These are phyloP conservation scores for Capsella bursapastoris DNA, from an alignment of 345 rosid genomes.

Conservation along the genomic window DNA sequence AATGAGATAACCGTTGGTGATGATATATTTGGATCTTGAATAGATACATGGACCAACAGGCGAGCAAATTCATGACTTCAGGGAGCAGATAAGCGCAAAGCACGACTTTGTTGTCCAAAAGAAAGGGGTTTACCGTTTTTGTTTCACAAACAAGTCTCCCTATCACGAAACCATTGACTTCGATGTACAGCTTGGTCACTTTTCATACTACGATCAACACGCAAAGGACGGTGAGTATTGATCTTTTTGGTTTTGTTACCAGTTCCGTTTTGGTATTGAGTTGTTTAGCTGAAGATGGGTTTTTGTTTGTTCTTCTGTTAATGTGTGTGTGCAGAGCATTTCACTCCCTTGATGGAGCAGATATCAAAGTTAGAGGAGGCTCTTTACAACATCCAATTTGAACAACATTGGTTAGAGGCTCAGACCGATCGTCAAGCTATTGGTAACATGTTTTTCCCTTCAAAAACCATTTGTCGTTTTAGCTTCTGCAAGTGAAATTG, in stretches of 20 bases:
- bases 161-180: slow-evolving; percentile 75
- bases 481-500: background rate
- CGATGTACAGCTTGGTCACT: slow-evolving; percentile 67
- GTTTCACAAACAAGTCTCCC: slow-evolving; percentile 77
- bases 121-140: slow-evolving; percentile 69
- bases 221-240: slow-evolving; percentile 63
- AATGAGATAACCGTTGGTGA: background rate
- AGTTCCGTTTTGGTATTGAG: background rate
- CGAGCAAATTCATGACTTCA: slow-evolving; percentile 64
- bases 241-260: background rate
- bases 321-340: slow-evolving; percentile 56
- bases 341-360: slow-evolving; percentile 63
- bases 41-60: slow-evolving; percentile 70
- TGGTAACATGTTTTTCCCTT: slow-evolving; percentile 40
- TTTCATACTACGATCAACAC: slow-evolving; percentile 64
- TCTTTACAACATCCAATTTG: slow-evolving; percentile 73
- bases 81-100: slow-evolving; percentile 63
- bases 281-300: slow-evolving; percentile 19
- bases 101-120: slow-evolving; percentile 60
- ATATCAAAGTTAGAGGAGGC: slow-evolving; percentile 71
- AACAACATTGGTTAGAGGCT: slow-evolving; percentile 84
- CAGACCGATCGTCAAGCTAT: slow-evolving; percentile 76
- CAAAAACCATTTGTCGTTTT: background rate
- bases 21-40: slow-evolving; percentile 9
- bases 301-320: too few relatives aligned